Evolutionary conservation across 805 yeast genomes (phyloP).

Genomic region (Nakazawaea siamensis): DNA sequence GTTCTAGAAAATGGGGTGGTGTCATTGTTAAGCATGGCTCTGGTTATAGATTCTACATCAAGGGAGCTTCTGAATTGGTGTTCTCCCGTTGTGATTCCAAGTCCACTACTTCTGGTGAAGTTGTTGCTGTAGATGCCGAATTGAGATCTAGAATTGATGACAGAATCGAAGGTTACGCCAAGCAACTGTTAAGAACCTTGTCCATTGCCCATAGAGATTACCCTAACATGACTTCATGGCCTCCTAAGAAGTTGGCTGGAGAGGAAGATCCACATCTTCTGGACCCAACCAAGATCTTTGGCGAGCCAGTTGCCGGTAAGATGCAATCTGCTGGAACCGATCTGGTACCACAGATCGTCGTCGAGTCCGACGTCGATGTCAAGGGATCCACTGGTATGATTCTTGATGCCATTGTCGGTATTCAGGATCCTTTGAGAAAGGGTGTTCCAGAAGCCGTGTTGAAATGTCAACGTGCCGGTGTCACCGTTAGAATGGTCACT

Average conservation of each 20-base stretch:
- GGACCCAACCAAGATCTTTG: constrained; percentile 32
- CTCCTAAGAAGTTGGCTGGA: constrained; percentile 43
- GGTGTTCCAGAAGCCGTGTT: constrained; percentile 88
- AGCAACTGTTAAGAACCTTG: constrained; percentile 77
- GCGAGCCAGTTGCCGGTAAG: constrained; percentile 23
- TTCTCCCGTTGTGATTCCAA: constrained; percentile 47
- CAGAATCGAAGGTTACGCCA: constrained; percentile 46
- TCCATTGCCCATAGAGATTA: constrained; percentile 81
- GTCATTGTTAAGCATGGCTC: constrained; percentile 47
- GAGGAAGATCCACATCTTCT: constrained; percentile 29
- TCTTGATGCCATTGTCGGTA: constrained; percentile 77
- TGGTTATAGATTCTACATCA: constrained; percentile 55
- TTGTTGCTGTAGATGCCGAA: constrained; percentile 21
- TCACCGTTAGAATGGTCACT: constrained; percentile 93
- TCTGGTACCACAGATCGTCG: constrained; percentile 21
- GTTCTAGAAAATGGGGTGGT: constrained; percentile 90
- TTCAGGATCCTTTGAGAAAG: constrained; percentile 87
- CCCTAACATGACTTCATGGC: constrained; percentile 45
- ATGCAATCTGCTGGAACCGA: too few relatives aligned
- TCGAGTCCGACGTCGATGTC: constrained; percentile 10
- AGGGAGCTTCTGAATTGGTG: constrained; percentile 94
- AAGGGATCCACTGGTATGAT: constrained; percentile 27
- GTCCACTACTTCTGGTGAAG: constrained; percentile 22
- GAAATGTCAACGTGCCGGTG: constrained; percentile 87
- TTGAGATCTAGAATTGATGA: constrained; percentile 21